Conservation (phyloP, 1,284 basidiomycete species). For the Wolfiporia cocos region DNA sequence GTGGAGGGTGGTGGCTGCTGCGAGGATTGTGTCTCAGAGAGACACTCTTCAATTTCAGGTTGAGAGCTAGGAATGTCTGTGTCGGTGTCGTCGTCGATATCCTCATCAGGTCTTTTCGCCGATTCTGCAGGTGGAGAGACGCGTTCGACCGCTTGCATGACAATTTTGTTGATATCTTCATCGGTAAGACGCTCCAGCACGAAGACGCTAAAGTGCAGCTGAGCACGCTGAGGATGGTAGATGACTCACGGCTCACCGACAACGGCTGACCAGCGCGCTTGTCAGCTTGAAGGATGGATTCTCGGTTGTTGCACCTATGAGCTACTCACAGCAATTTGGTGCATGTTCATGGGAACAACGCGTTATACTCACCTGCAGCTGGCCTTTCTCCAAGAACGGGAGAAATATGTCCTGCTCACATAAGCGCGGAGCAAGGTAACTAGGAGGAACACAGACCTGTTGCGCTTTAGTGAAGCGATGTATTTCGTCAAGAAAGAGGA, state of each 20-base stretch:
- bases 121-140: slow-evolving; percentile 18
- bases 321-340: too few relatives aligned
- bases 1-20: slow-evolving; percentile 6
- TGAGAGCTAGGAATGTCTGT: slow-evolving; percentile 14
- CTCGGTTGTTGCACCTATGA: slow-evolving; percentile 89
- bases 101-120: slow-evolving; percentile 6
- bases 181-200: slow-evolving; percentile 57
- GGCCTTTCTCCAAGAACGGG: slow-evolving; percentile 76
- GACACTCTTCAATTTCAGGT: slow-evolving; percentile 13
- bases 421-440: too few relatives aligned
- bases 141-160: slow-evolving; percentile 44
- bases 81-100: slow-evolving; percentile 1
- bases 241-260: slow-evolving; percentile 46
- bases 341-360: too few relatives aligned
- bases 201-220: slow-evolving; percentile 58
- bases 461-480: slow-evolving; percentile 86
- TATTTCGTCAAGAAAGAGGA: slow-evolving; percentile 84
- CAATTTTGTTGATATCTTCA: slow-evolving; percentile 46
- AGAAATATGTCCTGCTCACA: slow-evolving; percentile 64
- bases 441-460: slow-evolving; percentile 54
- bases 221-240: neutral
- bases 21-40: slow-evolving; percentile 11
- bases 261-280: slow-evolving; percentile 74
- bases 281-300: slow-evolving; percentile 88
- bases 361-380: slow-evolving; percentile 67